Conservation (phyloP, 176 grass and related monocot genomes). For the Oryza punctata region DNA sequence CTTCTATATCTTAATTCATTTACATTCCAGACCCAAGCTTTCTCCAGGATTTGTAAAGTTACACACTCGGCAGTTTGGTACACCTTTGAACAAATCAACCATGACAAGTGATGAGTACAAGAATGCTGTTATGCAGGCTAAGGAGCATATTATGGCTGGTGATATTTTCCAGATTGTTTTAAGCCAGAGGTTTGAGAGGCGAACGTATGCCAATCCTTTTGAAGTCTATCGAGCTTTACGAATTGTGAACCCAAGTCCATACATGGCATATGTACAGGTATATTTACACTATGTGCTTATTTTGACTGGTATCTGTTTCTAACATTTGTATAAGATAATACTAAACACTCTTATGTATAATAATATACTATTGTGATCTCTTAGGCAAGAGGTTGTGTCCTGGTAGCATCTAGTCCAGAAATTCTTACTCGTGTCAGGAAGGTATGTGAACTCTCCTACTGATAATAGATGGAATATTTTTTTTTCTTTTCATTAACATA, state of each 20-base stretch:
- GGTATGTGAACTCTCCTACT: slow-evolving; percentile 42
- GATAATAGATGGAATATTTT: slow-evolving; percentile 3
- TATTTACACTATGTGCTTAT: background rate
- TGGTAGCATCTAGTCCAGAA: slow-evolving; percentile 86
- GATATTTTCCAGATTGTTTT: slow-evolving; percentile 91
- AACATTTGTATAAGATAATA: background rate
- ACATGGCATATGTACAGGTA: slow-evolving; percentile 86
- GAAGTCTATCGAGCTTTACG: slow-evolving; percentile 79
- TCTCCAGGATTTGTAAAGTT: slow-evolving; percentile 80
- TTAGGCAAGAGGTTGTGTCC: slow-evolving; percentile 86
- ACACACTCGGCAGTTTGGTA: slow-evolving; percentile 66
- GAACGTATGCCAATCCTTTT: slow-evolving; percentile 80
- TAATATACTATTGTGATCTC: slow-evolving; percentile 6
- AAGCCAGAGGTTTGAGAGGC: slow-evolving; percentile 83
- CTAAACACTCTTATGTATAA: background rate
- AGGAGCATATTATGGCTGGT: slow-evolving; percentile 82
- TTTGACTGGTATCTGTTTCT: background rate
- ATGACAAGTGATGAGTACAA: slow-evolving; percentile 95
- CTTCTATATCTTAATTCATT: slow-evolving; percentile 30
- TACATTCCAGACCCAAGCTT: slow-evolving; percentile 59
- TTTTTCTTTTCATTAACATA: slow-evolving; percentile 19
- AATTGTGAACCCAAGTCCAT: slow-evolving; percentile 85
- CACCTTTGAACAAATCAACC: slow-evolving; percentile 65
- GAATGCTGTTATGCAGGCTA: slow-evolving; percentile 74
- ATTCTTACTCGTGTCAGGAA: slow-evolving; percentile 83